Base-by-base conservation (phyloP, 2,329 filamentous ascomycete genomes). In the Ophiostoma populinum region DNA sequence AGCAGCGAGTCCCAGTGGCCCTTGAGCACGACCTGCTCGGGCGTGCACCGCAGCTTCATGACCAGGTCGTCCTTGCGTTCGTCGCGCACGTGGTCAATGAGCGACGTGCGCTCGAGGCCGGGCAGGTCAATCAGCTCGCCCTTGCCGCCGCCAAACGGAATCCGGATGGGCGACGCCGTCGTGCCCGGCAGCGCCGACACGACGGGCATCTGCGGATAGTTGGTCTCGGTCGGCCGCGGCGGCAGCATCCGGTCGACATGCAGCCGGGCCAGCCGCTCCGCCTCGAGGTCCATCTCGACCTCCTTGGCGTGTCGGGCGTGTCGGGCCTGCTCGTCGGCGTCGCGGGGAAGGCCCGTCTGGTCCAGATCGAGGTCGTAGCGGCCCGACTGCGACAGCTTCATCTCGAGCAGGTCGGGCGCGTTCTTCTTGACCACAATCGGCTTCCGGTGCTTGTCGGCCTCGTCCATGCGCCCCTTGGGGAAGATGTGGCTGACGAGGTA, bases 41-140 rank as follows among this genome's bases (percentile, higher is more conserved):
- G 80, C 2, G n/a, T 72, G 67, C 36, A 86, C 60, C 85, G 76
- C 22, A 65, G 64, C 40, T 70, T 75, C 85, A 98, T 92, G 38
- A 92, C 67, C 13, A 94, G 61, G 6, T 71, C 67, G 9, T 65
- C 54, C 26, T 73, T 74, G 47, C 80, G 59, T 41, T 76, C 63
- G 26, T 76, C 67, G 26, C 67, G 58, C 32, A 94, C 77, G 49
- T 79, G 75, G 1, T 70, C 56, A 32, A 82, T 76, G 6, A 95
- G 61, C 12, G 74, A 68, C 18, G 73, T 76, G 30, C 90, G 75
- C 7, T 75, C 69, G 22, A 98, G 61, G 1, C 90, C 90, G 0
- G 90, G 90, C 11, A 98, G 65, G 51, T 98, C 90, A 47, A 98
- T 82, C 22, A 98, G 64, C 53, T 98, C 92, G 37, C 90, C 90